Evolutionary conservation across 176 grass and related monocot genomes (phyloP).

Genomic region (Oryza meridionalis): DNA sequence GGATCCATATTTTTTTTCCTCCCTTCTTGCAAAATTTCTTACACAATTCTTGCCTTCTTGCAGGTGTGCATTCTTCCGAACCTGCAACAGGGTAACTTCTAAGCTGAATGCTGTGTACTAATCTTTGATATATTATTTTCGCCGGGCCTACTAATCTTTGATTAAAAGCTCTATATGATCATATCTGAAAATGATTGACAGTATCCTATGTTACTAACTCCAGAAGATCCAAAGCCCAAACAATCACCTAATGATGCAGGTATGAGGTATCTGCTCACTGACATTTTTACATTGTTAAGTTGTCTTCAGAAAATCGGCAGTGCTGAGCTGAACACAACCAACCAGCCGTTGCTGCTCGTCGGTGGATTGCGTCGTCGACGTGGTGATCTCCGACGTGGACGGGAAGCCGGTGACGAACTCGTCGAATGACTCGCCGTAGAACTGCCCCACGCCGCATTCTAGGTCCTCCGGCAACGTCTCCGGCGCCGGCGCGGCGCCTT

Average conservation of each 20-base stretch:
- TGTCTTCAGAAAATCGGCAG: background rate
- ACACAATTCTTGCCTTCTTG: background rate
- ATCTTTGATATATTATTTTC: too few relatives aligned
- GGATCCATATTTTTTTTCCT: background rate
- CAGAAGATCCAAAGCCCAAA: background rate
- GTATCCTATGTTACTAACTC: background rate
- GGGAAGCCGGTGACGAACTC: constrained; percentile 48
- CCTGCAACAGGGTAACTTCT: background rate
- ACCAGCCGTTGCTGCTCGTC: constrained; percentile 2
- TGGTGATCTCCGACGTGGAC: constrained; percentile 35
- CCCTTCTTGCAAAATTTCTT: background rate
- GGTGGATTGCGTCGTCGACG: constrained; percentile 12
- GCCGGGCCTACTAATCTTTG: background rate
- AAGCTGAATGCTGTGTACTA: background rate
- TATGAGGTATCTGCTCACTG: background rate
- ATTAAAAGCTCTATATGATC: background rate
- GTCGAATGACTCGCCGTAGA: constrained; percentile 52
- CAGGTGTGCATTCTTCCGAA: background rate
- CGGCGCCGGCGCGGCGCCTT: constrained; percentile 42
- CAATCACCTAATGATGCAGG: background rate
- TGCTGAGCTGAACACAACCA: constrained; percentile 20
- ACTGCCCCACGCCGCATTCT: background rate
- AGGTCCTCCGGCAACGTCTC: constrained; percentile 37
- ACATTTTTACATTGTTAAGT: background rate
- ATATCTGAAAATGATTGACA: background rate